Evolutionary conservation across 257 asterid genomes (phyloP).

Genomic region (Rubia yunnanensis): DNA sequence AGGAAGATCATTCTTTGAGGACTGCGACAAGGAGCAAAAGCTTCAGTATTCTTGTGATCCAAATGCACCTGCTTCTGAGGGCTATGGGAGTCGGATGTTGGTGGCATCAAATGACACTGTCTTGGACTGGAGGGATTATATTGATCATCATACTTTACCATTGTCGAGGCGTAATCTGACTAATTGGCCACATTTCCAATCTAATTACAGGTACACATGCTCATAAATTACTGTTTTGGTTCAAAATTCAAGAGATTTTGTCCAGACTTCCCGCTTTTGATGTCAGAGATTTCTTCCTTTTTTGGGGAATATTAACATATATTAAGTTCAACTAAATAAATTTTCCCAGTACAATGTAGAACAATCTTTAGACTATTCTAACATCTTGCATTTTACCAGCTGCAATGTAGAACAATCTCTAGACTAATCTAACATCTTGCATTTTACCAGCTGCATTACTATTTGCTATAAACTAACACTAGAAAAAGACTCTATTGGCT

Average conservation of each 20-base stretch:
- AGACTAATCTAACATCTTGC: neutral
- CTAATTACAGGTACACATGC: slow-evolving; percentile 51
- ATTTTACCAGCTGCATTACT: neutral
- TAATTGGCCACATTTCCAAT: slow-evolving; percentile 66
- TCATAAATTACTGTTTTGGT: neutral
- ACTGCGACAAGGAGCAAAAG: slow-evolving; percentile 51
- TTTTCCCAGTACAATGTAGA: neutral
- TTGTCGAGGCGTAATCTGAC: slow-evolving; percentile 55
- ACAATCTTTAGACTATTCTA: neutral
- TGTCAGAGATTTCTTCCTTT: no score
- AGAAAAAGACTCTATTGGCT: no score
- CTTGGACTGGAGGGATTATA: slow-evolving; percentile 94
- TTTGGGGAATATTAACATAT: no score
- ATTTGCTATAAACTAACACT: no score
- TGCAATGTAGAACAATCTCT: neutral
- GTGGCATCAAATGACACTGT: slow-evolving; percentile 56
- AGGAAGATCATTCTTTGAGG: slow-evolving; percentile 58
- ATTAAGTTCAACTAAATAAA: no score
- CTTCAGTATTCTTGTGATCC: slow-evolving; percentile 53
- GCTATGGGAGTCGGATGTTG: slow-evolving; percentile 88
- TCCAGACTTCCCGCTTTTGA: neutral
- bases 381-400: neutral
- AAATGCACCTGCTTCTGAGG: slow-evolving; percentile 71
- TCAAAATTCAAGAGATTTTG: neutral
- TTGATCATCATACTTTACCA: slow-evolving; percentile 82